Conservation (phyloP, 2,329 filamentous ascomycete species). For the Monosporascus sp. region DNA sequence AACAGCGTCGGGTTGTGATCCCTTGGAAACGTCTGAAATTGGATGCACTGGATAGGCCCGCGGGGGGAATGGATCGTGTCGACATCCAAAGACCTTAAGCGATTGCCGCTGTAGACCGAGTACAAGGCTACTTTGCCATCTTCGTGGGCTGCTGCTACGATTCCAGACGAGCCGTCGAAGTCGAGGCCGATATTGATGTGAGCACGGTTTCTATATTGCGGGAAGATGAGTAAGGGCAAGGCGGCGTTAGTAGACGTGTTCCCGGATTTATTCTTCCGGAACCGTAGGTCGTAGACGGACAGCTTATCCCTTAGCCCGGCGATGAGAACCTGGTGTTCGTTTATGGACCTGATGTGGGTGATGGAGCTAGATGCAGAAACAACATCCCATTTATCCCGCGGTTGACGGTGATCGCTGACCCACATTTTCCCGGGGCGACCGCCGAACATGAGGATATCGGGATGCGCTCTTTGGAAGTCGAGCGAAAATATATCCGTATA, state of each 20-base stretch:
- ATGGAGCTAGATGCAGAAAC: constrained; percentile 35
- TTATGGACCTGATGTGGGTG: constrained; percentile 44
- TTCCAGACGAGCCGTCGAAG: constrained; percentile 37
- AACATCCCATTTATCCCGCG: constrained; percentile 6
- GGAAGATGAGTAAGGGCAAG: constrained; percentile 41
- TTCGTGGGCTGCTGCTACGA: constrained; percentile 50
- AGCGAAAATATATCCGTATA: constrained; percentile 41
- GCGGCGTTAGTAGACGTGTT: constrained; percentile 11
- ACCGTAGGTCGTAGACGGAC: constrained; percentile 53
- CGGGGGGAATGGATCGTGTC: constrained; percentile 6
- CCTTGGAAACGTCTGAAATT: constrained; percentile 39
- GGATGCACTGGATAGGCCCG: constrained; percentile 35
- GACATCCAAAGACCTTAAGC: constrained; percentile 23
- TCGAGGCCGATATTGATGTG: constrained; percentile 47
- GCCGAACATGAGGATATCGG: constrained; percentile 44
- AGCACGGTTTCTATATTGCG: constrained; percentile 43
- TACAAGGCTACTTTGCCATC: constrained; percentile 43
- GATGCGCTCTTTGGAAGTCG: constrained; percentile 39
- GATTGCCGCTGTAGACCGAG: constrained; percentile 40
- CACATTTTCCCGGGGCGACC: constrained; percentile 42
- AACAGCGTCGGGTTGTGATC: constrained; percentile 44
- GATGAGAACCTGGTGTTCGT: constrained; percentile 45
- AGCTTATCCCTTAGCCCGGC: constrained; percentile 45
- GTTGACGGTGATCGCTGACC: constrained; percentile 38
- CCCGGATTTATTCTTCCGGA: constrained; percentile 9